Evolutionary conservation across 1,284 basidiomycete species (phyloP), one percentile per base, ranked within the genome.

Genomic region (Cryptococcus sp.): DNA sequence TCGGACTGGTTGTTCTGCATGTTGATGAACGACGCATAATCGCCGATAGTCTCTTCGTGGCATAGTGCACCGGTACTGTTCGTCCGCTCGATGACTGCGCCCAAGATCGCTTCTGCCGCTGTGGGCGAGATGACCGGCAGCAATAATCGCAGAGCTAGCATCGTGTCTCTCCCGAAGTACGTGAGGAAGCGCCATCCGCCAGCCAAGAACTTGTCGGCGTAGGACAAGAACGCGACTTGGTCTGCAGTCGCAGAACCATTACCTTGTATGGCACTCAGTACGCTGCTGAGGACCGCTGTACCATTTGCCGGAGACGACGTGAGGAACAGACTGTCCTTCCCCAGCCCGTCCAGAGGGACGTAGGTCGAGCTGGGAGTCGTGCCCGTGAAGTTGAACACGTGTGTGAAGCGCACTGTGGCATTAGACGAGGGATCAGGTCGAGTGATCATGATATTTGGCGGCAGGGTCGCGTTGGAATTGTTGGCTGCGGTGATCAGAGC

Each of bases 101-200:
- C 78, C 8, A 82, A 69, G 16, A 80, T 78, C 0, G 78, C 67
- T 59, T 83, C 82, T 47, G 78, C 75, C 5, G 80, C 78, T 30
- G 78, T 73, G 3, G 78, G 64, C 0, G 78, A 80, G 7, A 81
- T 65, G 3, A 77, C 75, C 7, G 80, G 79, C 56, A 81, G 74
- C 17, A 82, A 65, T 15, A 82, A 65, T 7, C 79, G 71, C 3
- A 81, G 70, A 3, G 80, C 77, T 41, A 83, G 74, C 52, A 83
- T 67, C 7, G 81, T 80, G 61, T 83, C 81, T 13, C 81, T 69
- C 1, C 81, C 81, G 55, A 81, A 81, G 62, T 77, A 78, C 3
- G 81, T 81, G 38, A 81, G 58, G 68, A 81, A 82, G 8, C 81
- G 70, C 81, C 81, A 82, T 10, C 80, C 80, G 11, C 82, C 81